Percentiles rank a stretch among this genome's conserved stretches.
These are phyloP conservation scores for Chrysoporthe deuterocubensis DNA, from an alignment of 2,329 filamentous ascomycete species.

Conservation along the genomic window DNA sequence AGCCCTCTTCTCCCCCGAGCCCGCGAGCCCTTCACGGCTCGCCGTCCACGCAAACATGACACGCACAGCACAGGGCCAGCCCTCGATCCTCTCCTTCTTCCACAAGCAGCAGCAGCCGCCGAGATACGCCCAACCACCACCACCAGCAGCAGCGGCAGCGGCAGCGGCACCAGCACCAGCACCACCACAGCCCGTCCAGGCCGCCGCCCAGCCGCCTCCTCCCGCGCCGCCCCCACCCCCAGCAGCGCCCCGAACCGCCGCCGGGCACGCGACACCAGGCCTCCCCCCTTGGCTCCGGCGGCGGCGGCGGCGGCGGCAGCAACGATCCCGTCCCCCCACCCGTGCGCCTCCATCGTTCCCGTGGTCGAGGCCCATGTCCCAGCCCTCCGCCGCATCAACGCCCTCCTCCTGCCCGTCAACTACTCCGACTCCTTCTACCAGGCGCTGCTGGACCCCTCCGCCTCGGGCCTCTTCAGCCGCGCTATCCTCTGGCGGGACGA, in stretches of 20 bases:
- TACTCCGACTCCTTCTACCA: slow-evolving; percentile 69
- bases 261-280: slow-evolving; percentile 28
- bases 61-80: slow-evolving; percentile 25
- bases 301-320: slow-evolving; percentile 19
- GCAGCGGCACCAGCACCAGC: too few species aligned
- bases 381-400: slow-evolving; percentile 66
- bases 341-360: slow-evolving; percentile 56
- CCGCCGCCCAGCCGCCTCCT: slow-evolving; percentile 31
- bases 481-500: slow-evolving; percentile 61
- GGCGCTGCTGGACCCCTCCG: slow-evolving; percentile 53
- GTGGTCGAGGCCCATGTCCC: slow-evolving; percentile 57
- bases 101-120: slow-evolving; percentile 43
- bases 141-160: slow-evolving; percentile 27
- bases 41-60: background rate
- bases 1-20: background rate
- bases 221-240: slow-evolving; percentile 28
- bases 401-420: slow-evolving; percentile 65
- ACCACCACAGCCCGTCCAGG: slow-evolving; percentile 30
- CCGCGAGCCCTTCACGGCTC: background rate
- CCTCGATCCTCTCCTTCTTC: slow-evolving; percentile 69
- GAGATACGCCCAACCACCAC: slow-evolving; percentile 48
- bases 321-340: slow-evolving; percentile 42
- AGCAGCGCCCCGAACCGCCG: slow-evolving; percentile 23
- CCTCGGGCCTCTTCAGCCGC: slow-evolving; percentile 60
- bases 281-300: slow-evolving; percentile 35